Base-by-base conservation (phyloP, 2,329 filamentous ascomycete genomes). In the Fusarium citri region DNA sequence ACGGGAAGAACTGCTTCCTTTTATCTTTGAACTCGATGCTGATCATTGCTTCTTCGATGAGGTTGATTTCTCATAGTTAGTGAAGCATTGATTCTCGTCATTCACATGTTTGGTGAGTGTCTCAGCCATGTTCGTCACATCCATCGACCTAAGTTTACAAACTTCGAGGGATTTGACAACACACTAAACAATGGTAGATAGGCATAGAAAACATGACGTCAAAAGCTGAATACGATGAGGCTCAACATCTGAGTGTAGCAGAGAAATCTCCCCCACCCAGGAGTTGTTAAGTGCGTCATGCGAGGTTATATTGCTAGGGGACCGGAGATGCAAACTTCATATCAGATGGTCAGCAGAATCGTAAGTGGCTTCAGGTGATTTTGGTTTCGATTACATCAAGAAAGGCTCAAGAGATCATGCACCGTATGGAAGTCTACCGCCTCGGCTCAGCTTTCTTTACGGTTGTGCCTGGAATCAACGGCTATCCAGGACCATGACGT, bases 41-140 rank as follows among this genome's bases (percentile, higher is more conserved):
- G 40, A 45, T 26, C n/a, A 4, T 16, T 37, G 16, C 55, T 23
- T 34, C 3, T 18, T 12, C 2, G 3, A 45, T 4, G 1, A 26
- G 1, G n/a, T 23, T 23, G 5, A 5, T 2, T 3, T 3, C 6
- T 3, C 5, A 4, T 20, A 41, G 23, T 3, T 5, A 8, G 0
- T 9, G 18, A 20, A n/a, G 22, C 5, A 26, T 40, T 20, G 2
- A 5, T 16, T 51, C 3, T 41, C 23, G n/a, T 25, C 14, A 14
- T 34, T 28, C 28, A 45, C 56, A 37, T 59, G 28, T 18, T 3
- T 2, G 34, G 15, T 14, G 26, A n/a, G 16, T 8, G 2, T 45
- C 7, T 18, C 26, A 56, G 50, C 50, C 50, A 56, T 31, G 5
- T 56, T 37, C 50, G 26, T 59, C 56, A 56, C 28, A 3, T 3